Percentiles rank a stretch among this genome's conserved stretches.
phyloP scores from a whole-genome alignment of 129 eudicot genomes.

The Solidago caesia region DNA sequence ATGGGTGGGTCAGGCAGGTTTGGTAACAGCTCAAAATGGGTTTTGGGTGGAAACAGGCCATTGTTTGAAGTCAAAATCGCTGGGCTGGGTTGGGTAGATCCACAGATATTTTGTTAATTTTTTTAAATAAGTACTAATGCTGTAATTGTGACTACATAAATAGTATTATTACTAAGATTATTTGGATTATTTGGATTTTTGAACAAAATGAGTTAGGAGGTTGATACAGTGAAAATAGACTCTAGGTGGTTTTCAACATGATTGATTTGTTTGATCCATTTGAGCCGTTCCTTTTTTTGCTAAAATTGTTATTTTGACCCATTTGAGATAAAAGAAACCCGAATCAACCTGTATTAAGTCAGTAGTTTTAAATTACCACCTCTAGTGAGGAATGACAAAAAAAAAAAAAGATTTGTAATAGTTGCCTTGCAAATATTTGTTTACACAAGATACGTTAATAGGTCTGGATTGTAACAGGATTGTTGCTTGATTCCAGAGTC shows the following conservation, averaged over 20 bases:
- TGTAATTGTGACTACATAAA: not conserved
- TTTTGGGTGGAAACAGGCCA: not conserved
- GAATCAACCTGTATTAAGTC: not conserved
- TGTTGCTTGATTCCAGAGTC: conserved; percentile 97
- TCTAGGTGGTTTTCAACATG: not conserved
- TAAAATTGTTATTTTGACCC: not conserved
- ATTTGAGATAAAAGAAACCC: not conserved
- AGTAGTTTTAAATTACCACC: not conserved
- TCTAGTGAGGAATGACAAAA: not conserved
- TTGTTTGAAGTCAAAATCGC: not conserved
- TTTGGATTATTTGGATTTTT: not conserved
- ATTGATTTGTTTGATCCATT: not conserved
- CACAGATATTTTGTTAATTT: not conserved
- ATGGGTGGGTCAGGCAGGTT: not conserved
- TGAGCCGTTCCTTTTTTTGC: not conserved
- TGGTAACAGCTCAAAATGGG: not conserved
- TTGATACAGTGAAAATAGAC: not conserved
- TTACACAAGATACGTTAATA: conserved; percentile 30
- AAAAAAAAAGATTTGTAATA: conserved; percentile 4
- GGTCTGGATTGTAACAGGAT: conserved; percentile 58
- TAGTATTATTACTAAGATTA: not conserved
- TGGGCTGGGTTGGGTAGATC: not conserved
- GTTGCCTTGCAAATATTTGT: not conserved
- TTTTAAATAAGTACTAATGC: not conserved
- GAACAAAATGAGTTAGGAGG: not conserved